Evolutionary conservation across 108 stramenopile species (phyloP), one percentile per base, ranked within the genome.

Genomic region (Cyclotella kingstonii): DNA sequence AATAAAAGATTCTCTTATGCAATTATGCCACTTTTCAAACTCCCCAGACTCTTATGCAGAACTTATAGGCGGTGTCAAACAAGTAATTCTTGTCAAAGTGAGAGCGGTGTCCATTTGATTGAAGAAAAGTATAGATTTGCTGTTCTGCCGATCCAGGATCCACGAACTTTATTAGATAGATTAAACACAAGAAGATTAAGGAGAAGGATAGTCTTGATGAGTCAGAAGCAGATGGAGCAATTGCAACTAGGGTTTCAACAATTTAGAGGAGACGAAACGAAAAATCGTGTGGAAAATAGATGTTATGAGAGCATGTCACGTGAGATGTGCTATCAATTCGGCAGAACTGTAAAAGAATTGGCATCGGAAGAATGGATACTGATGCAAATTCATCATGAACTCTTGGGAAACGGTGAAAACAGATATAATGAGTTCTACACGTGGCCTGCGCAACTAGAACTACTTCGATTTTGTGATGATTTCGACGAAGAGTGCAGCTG

Each of bases 171-270:
- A 29, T 67, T 92, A 44, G 84, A 82, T 64, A 74, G 86, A 58
- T 68, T 87, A 34, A 92, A 92, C 50, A 89, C 86, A 5, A 57
- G 84, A 15, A 63, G 84, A 53, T 76, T 84, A 60, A 60, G 67
- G 18, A 42, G 22, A 34, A 33, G 77, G 41, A 73, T 72, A 29
- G 6, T 40, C 2, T 72, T 48, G 54, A 1, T 27, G 12, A 54
- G 52, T 11, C 17, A 10, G 14, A 49, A n/a, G 50, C 53, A 59
- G 63, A 41, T 18, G 19, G 39, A 63, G 22, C 18, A 43, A 35
- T 11, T 38, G 2, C 49, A 51, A 48, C 5, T 0, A 10, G 45
- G 18, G 30, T 27, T 56, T 2, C 17, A 48, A 26, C 25, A 27
- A 29, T 38, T 22, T 31, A 41, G 28, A 10, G 30, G 29, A 25